Evolutionary conservation across 108 stramenopile genomes (phyloP).

Genomic region (Aurantiochytrium sp.): DNA sequence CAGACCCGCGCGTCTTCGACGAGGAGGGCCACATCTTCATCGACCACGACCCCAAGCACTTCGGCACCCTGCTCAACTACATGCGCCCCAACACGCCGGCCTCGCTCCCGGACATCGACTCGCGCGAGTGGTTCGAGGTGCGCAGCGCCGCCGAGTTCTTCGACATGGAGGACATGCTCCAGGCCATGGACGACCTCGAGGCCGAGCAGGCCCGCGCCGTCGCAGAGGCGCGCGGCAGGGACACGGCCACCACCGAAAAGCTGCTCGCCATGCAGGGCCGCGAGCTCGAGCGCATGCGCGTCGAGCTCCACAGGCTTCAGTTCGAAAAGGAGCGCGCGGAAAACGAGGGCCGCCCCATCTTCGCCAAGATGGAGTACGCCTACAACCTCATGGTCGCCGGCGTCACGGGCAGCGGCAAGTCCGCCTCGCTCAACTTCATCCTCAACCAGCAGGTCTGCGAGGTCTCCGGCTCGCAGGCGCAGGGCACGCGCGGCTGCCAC

Average conservation of each 20-base stretch:
- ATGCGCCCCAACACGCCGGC: neutral
- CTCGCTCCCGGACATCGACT: neutral
- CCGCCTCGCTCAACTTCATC: slow-evolving; percentile 13
- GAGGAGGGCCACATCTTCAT: neutral
- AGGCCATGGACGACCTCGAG: neutral
- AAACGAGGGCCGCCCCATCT: neutral
- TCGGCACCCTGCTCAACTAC: neutral
- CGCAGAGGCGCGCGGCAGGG: neutral
- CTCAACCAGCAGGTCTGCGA: slow-evolving; percentile 27
- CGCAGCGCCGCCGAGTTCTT: neutral
- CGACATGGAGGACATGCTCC: neutral
- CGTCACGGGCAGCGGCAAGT: slow-evolving; percentile 12
- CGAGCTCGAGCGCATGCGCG: slow-evolving; percentile 26
- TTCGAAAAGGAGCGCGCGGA: slow-evolving; percentile 15
- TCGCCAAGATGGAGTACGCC: slow-evolving; percentile 5
- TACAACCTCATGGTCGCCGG: slow-evolving; percentile 29
- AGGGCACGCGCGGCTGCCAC: slow-evolving; percentile 21
- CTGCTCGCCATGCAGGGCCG: slow-evolving; percentile 8
- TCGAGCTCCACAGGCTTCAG: neutral
- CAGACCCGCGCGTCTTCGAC: neutral
- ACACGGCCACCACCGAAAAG: neutral
- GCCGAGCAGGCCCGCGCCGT: neutral
- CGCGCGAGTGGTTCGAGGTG: slow-evolving; percentile 1
- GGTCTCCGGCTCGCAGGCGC: slow-evolving; percentile 1
- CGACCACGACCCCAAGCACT: slow-evolving; percentile 1